phyloP scores from a whole-genome alignment of 2,329 filamentous ascomycete genomes.

The Colletotrichum godetiae region DNA sequence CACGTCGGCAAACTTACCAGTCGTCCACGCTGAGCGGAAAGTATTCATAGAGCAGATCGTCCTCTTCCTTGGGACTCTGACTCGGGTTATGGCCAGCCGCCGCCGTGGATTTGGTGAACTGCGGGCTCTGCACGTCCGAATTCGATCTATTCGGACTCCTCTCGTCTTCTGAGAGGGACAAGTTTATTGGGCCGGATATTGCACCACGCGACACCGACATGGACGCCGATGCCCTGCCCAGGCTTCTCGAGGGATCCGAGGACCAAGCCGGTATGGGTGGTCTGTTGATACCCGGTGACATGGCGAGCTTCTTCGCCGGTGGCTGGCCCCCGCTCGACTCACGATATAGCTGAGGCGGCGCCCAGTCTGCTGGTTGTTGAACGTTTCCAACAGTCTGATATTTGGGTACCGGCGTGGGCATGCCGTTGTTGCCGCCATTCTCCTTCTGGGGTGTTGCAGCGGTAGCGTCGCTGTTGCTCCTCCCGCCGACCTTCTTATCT shows the following conservation, averaged over 20 bases:
- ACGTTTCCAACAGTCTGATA: conserved; percentile 48
- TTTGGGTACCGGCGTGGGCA: conserved; percentile 22
- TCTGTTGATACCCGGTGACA: conserved; percentile 62
- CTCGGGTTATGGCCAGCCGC: conserved; percentile 51
- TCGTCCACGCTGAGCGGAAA: conserved; percentile 92
- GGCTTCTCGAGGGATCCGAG: conserved; percentile 43
- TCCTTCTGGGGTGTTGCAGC: conserved; percentile 38
- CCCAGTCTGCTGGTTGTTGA: conserved; percentile 58
- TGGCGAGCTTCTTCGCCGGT: conserved; percentile 62
- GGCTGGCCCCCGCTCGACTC: conserved; percentile 55
- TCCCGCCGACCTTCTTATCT: conserved; percentile 60
- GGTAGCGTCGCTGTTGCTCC: conserved; percentile 48
- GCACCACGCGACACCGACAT: conserved; percentile 30
- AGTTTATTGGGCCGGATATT: conserved; percentile 56
- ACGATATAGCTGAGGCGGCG: conserved; percentile 50
- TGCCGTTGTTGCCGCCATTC: conserved; percentile 27
- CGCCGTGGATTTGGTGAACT: conserved; percentile 52
- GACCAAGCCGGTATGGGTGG: conserved; percentile 67
- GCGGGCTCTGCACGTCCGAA: conserved; percentile 64
- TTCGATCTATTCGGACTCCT: conserved; percentile 64
- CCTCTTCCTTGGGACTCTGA: conserved; percentile 77
- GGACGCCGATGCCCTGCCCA: conserved; percentile 3
- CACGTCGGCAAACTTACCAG: conserved; percentile 62
- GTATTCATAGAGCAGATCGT: conserved; percentile 92
- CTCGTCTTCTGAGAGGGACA: conserved; percentile 71